Base-by-base conservation (phyloP, 148 eudicot species). In the Agrostemma githago region DNA sequence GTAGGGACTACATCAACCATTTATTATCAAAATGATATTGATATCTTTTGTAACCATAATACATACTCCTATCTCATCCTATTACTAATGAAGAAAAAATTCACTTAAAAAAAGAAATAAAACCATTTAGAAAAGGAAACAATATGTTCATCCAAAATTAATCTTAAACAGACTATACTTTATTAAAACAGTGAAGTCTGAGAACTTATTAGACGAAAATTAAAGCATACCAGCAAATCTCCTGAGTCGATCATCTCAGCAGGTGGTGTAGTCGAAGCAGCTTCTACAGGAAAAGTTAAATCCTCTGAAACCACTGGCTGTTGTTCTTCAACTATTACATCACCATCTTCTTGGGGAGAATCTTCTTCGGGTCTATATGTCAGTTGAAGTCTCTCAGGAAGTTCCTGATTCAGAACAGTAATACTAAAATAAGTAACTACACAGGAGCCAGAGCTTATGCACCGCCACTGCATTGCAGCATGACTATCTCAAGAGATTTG, bases 301-400 rank as follows among this genome's bases (percentile, higher is more conserved):
- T 86, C 85, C 17, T 87, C 92, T 40, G 82, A 10, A 71, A 83
- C 86, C 68, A 62, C 77, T 67, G 84, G 83, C 40, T 74, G 82
- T 41, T 84, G 76, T 63, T 96, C 99, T 68, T 90, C 89, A 14
- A 26, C 66, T 6, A 79, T 8, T 46, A 70, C 68, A 21, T 68
- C 56, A 15, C 83, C 74, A 79, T 92, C 95, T 48, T 87, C 73
- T 74, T 82, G 81, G 65, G 72, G 56, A 38, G 81, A 58, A 8
- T 71, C 96, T 20, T 89, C 94, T 40, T 90, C 95, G 53, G 96
- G 89, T 79, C 78, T 90, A 82, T 96, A 96, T 14, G 94, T 89
- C 79, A 92, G 85, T 71, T 71, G 79, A 59, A 96, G 95, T 83
- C 97, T 92, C 83, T 92, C 99, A 8, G 97, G 96, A 76, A 86